Percentiles rank a stretch among this genome's conserved stretches.
These are phyloP conservation scores for Delonix regia DNA, from an alignment of 306 rosid genomes.

Conservation along the genomic window DNA sequence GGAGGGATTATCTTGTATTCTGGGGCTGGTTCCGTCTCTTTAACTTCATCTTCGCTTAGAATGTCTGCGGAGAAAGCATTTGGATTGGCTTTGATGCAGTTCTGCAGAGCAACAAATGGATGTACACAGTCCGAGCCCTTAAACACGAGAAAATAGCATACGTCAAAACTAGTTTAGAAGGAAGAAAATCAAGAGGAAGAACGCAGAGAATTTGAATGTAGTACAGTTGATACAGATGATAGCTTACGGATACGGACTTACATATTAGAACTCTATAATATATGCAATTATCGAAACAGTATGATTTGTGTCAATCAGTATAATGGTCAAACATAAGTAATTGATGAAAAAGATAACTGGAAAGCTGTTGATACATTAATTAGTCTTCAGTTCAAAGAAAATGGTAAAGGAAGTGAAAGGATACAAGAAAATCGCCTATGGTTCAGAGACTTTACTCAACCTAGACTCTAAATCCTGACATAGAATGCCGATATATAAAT, in stretches of 20 bases:
- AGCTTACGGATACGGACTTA: conserved; percentile 1
- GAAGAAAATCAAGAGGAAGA: conserved; percentile 23
- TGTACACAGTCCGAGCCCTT: conserved; percentile 93
- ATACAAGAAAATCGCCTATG: not conserved
- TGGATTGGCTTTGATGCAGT: conserved; percentile 89
- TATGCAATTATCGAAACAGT: not conserved
- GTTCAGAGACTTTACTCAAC: not conserved
- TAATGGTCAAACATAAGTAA: conserved; percentile 24
- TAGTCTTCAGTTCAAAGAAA: not conserved
- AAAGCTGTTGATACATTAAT: not conserved
- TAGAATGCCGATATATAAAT: not conserved
- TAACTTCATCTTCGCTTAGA: conserved; percentile 55
- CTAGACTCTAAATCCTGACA: no score
- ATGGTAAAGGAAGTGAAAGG: not conserved
- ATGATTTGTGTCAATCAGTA: not conserved
- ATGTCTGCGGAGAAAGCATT: conserved; percentile 71
- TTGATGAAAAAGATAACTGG: not conserved
- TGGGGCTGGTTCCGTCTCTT: conserved; percentile 45
- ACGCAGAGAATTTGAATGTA: conserved; percentile 25
- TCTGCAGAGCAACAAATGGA: conserved; percentile 85
- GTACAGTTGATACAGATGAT: not conserved
- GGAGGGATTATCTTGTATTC: conserved; percentile 79
- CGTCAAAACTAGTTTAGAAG: conserved; percentile 22
- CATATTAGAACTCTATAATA: not conserved
- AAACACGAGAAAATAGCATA: conserved; percentile 30